Base-by-base conservation (phyloP, 2,329 filamentous ascomycete species). In the Clarireedia paspali region DNA sequence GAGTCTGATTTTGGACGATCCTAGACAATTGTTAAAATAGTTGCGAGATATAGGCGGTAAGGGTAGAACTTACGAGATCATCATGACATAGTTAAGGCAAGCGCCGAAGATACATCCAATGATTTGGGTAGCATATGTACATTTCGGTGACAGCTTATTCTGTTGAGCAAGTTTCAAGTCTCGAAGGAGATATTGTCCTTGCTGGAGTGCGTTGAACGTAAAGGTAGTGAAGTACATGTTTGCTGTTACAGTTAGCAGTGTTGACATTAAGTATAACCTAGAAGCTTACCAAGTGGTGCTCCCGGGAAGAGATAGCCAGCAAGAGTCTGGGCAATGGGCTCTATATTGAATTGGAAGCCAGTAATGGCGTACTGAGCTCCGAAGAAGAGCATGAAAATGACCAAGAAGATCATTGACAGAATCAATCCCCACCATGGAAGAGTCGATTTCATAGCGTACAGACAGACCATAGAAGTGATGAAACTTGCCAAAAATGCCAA, bases 211-310 rank as follows among this genome's bases (percentile, higher is more conserved):
- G 66, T 77, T 76, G 62, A 73, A 76, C 51, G 83, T 83, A 64
- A 85, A 89, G 59, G 83, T 86, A 69, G 88, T 88, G 74, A 89
- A 89, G 74, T 88, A 79, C 57, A 62, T 89, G 78, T 88, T 85
- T 47, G 84, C 83, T 53, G 9, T 2, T 23, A 23, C n/a, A 10
- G 23, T 6, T 27, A 49, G 48, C 14, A 46, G 23, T 12, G 15
- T 15, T 36, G 30, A 4, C 2, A 27, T 17, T 30, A 10, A 36
- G 26, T 20, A 23, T 3, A 4, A 20, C 4, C 20, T 6, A 34
- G 34, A 52, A 17, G 20, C 53, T 44, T 49, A 57, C 50, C 55
- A 59, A 89, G 75, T 4, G 86, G 85, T 4, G 78, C 78, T 27
- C 86, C 86, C 7, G 60, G 62, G 67, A 70, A 55, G 66, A 71